Evolutionary conservation across 805 yeast genomes (phyloP), one percentile per base, ranked within the genome.

Genomic region (Henningerozyma blattae): DNA sequence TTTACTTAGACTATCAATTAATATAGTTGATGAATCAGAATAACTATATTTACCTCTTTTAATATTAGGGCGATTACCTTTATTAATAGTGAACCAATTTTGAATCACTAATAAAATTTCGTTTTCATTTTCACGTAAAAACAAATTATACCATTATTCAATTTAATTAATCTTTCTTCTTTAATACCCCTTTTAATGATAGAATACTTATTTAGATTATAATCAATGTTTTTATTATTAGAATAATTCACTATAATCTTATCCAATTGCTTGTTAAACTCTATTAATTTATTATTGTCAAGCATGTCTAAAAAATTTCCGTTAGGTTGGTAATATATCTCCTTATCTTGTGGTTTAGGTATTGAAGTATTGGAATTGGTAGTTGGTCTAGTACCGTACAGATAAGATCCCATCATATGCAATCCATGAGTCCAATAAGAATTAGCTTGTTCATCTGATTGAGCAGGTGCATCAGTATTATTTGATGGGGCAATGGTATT

Each of bases 111-210:
- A 28, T 2, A 44, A 35, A 15, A 43, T 22, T 31, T 43, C 38
- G 4, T 38, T 32, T 4, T 42, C 35, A 32, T 38, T 42, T 6
- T 47, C 45, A n/a, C 34, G 36, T 15, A 54, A 34, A 52, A 56
- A 41, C 59, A 54, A 10, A 54, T 34, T 18, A 56, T 30, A 0
- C 61, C 61, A 33, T 56, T 56, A 34, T 48, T 52, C 16, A 54
- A 40, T 19, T 52, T 53, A 5, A 51, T 22, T 20, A 56, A 36
- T 32, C 54, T 46, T 33, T 50, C 55, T 14, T 54, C 58, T 9
- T 28, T 32, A n/a, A 47, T 27, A 22, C 35, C 41, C 9, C 27
- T 18, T 4, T 37, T 33, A 12, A 28, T 40, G 18, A 38, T 35
- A 4, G 56, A 45, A 16, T 37, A 40, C 17, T 24, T 24, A 12